Evolutionary conservation across 495 filamentous ascomycete genomes (phyloP).

Genomic region (Hypoxylon lenormandii): DNA sequence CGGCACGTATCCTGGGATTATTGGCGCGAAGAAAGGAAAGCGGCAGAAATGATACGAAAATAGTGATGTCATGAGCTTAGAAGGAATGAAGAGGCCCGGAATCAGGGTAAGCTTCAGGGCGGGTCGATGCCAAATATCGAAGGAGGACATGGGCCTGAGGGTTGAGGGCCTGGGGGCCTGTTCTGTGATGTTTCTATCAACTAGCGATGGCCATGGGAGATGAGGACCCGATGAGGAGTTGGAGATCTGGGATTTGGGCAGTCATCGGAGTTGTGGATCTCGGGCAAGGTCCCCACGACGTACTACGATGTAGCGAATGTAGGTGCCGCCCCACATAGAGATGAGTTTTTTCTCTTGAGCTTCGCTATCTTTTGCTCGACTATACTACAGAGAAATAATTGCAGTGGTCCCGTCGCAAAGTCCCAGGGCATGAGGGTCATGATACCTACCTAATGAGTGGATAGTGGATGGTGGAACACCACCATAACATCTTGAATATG

Average conservation of each 20-base stretch:
- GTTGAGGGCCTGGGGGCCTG: too few species aligned
- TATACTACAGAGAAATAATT: too few species aligned
- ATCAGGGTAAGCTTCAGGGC: constrained; percentile 30
- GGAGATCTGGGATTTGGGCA: constrained; percentile 23
- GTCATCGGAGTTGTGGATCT: constrained; percentile 5
- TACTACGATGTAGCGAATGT: too few species aligned
- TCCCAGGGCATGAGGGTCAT: too few species aligned
- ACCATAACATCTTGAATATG: too few species aligned
- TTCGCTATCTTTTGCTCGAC: too few species aligned
- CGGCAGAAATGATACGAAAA: constrained; percentile 32
- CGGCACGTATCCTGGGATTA: constrained; percentile 5
- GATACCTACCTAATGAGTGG: too few species aligned
- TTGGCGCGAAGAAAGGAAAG: constrained; percentile 24
- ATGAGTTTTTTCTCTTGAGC: too few species aligned
- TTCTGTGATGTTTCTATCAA: constrained; percentile 30
- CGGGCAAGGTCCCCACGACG: too few species aligned
- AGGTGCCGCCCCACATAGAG: too few species aligned
- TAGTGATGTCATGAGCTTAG: constrained; percentile 34
- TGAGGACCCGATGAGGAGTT: constrained; percentile 1
- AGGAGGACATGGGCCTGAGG: constrained; percentile 6
- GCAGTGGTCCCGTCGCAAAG: too few species aligned
- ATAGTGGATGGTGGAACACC: too few species aligned
- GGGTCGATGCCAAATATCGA: constrained; percentile 21
- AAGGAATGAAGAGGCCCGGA: constrained; percentile 30
- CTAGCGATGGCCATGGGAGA: constrained; percentile 1